Conservation (phyloP, 2,329 filamentous ascomycete species). For the Oidium heveae region DNA sequence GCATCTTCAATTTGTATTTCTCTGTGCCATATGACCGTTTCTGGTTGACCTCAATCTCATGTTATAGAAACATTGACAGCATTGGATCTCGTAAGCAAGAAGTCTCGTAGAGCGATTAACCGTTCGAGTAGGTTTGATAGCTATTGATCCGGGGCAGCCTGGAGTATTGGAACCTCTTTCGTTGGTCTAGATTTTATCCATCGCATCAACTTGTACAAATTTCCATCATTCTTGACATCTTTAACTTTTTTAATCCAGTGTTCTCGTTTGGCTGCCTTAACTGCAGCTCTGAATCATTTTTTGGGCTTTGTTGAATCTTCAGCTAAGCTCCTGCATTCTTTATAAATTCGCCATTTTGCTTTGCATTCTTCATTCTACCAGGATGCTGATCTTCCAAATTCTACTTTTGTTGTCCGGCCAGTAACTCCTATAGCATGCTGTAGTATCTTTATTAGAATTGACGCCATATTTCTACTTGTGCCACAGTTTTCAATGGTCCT, state of each 20-base stretch:
- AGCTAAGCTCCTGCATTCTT: not conserved
- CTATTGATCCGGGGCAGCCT: not conserved
- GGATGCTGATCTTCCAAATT: not conserved
- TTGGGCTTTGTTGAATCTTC: too few species aligned
- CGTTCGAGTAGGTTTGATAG: not conserved
- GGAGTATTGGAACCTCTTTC: not conserved
- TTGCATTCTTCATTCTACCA: not conserved
- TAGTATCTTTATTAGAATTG: not conserved
- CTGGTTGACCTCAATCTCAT: not conserved
- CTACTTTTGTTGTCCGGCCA: not conserved
- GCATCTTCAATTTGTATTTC: too few species aligned
- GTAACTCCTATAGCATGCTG: not conserved
- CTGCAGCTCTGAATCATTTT: not conserved
- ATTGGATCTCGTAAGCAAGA: not conserved
- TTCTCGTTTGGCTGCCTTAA: not conserved
- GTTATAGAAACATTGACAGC: not conserved
- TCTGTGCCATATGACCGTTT: too few species aligned
- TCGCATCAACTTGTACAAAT: not conserved
- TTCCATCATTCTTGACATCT: not conserved
- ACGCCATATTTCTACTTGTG: not conserved
- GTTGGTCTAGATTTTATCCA: not conserved
- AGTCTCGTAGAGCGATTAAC: not conserved
- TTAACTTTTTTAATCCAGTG: not conserved
- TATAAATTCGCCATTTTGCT: not conserved
- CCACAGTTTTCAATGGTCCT: not conserved